Conservation (phyloP, 805 yeast species). For the Wickerhamiella azymoides region DNA sequence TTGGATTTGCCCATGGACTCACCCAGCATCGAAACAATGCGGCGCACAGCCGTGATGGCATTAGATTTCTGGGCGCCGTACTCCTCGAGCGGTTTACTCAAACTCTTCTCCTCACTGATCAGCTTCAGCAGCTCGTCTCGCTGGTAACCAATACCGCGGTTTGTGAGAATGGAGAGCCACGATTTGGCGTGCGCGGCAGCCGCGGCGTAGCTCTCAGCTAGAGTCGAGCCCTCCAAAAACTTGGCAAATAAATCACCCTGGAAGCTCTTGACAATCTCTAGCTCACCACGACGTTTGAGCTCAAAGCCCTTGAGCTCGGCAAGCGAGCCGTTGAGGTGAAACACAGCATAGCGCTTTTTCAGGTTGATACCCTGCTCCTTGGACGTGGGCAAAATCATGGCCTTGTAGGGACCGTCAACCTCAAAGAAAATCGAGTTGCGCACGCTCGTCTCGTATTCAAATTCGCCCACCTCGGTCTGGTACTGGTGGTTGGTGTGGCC, state of each 20-base stretch:
- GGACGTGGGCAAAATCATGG: slow-evolving; percentile 94
- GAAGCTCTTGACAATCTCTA: slow-evolving; percentile 83
- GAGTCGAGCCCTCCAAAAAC: slow-evolving; percentile 69
- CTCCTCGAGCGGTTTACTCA: slow-evolving; percentile 84
- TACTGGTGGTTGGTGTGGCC: slow-evolving; percentile 89
- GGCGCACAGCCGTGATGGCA: slow-evolving; percentile 84
- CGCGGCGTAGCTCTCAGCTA: slow-evolving; percentile 70
- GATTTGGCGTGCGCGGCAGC: slow-evolving; percentile 90
- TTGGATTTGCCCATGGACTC: slow-evolving; percentile 93
- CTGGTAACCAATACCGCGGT: slow-evolving; percentile 59
- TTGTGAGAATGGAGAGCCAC: slow-evolving; percentile 88
- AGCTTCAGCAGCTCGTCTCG: slow-evolving; percentile 64
- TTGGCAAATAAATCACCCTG: slow-evolving; percentile 89
- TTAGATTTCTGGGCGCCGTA: slow-evolving; percentile 87
- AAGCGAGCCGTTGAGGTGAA: slow-evolving; percentile 81
- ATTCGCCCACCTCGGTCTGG: slow-evolving; percentile 65
- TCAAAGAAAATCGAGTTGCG: slow-evolving; percentile 95
- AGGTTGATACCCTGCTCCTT: slow-evolving; percentile 95
- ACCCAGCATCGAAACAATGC: slow-evolving; percentile 90
- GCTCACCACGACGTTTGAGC: slow-evolving; percentile 90
- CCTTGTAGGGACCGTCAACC: slow-evolving; percentile 96
- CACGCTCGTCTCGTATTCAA: slow-evolving; percentile 60
- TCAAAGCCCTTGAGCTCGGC: slow-evolving; percentile 97
- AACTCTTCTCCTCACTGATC: slow-evolving; percentile 89
- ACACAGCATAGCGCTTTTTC: slow-evolving; percentile 93